These are phyloP conservation scores for Mucor sp. DNA, from an alignment of 371 early-diverging fungal species.

Conservation along the genomic window DNA sequence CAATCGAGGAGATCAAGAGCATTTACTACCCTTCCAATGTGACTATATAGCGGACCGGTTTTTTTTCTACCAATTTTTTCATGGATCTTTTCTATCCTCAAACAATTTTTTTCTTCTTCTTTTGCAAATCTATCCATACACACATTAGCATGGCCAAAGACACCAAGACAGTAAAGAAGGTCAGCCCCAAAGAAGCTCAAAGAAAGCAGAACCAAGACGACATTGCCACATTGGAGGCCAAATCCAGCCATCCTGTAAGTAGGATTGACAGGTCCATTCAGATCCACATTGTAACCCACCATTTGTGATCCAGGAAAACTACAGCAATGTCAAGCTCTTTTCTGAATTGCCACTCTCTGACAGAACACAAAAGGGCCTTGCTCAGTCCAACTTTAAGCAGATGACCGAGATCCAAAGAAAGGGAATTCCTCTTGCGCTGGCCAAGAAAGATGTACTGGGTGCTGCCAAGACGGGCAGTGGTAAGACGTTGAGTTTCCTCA, in stretches of 20 bases:
- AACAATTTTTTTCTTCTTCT: constrained; percentile 5
- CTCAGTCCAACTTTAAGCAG: constrained; percentile 78
- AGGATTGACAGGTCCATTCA: neutral
- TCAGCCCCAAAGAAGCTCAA: constrained; percentile 2
- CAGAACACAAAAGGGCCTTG: constrained; percentile 70
- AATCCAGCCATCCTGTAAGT: constrained; percentile 39
- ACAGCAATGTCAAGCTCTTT: constrained; percentile 42
- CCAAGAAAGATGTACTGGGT: constrained; percentile 92
- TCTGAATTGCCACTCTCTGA: constrained; percentile 71
- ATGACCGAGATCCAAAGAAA: constrained; percentile 98
- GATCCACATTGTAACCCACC: neutral
- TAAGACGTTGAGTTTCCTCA: constrained; percentile 97
- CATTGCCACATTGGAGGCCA: constrained; percentile 35
- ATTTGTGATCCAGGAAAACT: constrained; percentile 34
- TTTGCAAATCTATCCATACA: neutral
- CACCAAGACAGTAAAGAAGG: constrained; percentile 5
- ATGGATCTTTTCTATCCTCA: neutral
- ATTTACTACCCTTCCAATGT: neutral
- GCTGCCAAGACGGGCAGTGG: constrained; percentile 99
- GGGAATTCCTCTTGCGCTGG: constrained; percentile 87
- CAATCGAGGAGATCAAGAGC: too few species aligned
- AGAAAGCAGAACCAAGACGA: constrained; percentile 30
- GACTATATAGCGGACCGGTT: constrained; percentile 2
- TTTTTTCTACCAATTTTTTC: neutral
- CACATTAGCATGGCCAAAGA: constrained; percentile 7